These are phyloP conservation scores for Cladosporium velox DNA, from an alignment of 2,329 filamentous ascomycete species.

Conservation along the genomic window DNA sequence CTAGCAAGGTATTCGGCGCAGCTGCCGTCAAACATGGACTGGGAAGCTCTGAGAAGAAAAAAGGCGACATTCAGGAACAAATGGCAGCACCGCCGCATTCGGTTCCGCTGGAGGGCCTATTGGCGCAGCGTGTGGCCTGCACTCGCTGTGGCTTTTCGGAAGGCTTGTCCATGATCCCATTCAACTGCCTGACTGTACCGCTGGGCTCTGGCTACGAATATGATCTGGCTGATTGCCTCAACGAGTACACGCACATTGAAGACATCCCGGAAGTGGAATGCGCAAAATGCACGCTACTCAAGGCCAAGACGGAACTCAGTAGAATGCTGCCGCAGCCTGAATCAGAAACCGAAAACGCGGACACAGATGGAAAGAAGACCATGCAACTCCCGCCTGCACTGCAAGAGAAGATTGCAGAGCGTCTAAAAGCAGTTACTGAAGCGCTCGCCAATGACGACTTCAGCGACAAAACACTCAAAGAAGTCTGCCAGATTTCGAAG, in stretches of 20 bases:
- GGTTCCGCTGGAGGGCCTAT: constrained; percentile 84
- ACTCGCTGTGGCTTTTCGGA: constrained; percentile 83
- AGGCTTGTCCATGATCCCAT: constrained; percentile 84
- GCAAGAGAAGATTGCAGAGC: constrained; percentile 46
- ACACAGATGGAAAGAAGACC: constrained; percentile 14
- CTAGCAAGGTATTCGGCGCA: constrained; percentile 38
- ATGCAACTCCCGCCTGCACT: constrained; percentile 46
- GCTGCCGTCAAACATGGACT: constrained; percentile 30
- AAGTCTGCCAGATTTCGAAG: constrained; percentile 50
- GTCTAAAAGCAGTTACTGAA: constrained; percentile 66
- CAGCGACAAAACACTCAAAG: constrained; percentile 56
- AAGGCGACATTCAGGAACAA: constrained; percentile 41
- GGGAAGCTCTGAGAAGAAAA: constrained; percentile 28
- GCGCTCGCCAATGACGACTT: constrained; percentile 81
- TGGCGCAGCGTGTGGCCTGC: constrained; percentile 87
- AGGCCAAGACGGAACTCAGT: constrained; percentile 56
- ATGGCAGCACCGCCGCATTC: constrained; percentile 9
- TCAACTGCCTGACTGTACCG: constrained; percentile 88
- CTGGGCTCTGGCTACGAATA: constrained; percentile 68
- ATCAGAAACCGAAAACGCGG: constrained; percentile 28
- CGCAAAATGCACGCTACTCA: constrained; percentile 79
- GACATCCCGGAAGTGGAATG: constrained; percentile 88
- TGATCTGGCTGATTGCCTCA: constrained; percentile 74
- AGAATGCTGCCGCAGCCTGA: constrained; percentile 42
- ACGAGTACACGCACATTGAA: constrained; percentile 83